Base-by-base conservation (phyloP, 139 green algal species). In the Eudorina sp. region DNA sequence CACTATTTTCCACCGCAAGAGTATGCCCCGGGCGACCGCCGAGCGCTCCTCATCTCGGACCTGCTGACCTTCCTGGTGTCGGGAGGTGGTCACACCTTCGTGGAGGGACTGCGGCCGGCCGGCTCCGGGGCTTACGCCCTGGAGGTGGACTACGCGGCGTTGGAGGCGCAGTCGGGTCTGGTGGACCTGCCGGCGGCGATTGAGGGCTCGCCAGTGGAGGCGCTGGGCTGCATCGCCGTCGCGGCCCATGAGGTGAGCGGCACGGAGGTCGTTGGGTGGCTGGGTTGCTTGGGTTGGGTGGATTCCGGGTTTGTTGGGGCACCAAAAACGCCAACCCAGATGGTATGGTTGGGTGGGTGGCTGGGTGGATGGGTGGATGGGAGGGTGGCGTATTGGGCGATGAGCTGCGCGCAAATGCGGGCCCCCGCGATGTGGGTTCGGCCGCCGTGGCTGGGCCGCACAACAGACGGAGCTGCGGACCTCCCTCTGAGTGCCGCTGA, bases 121-220 rank as follows among this genome's bases (percentile, higher is more conserved):
- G 81, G 64, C 45, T 8, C 2, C 4, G 73, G 85, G 4, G 45
- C 25, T 19, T 90, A 91, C 29, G 36, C 87, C 0, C 25, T 95
- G 18, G 29, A 70, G 3, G 27, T 96, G 11, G 89, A 94, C 68
- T 95, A 87, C 40, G 41, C 73, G 21, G 45, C 76, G 48, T 86
- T 97, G 38, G 46, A 68, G 4, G 31, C 66, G 46, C 21, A 45
- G 5, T 88, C 43, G 9, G 68, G 84, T 18, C 89, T 87, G 43
- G 40, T 53, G 5, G 92, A 97, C 72, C 82, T 97, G n/a, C 77
- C 51, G 0, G 89, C 89, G 0, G 95, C 95, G 1, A 48, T 97
- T 51, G 78, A 93, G 14, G 58, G 91, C 34, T 89, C 94, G 45
- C 94, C 95, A 4, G 45, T 85, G 13, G 95, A 96, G 70, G 95